Percentiles rank a stretch among this genome's conserved stretches.
Evolutionary conservation across 1,139 yeast genomes (phyloP).

Genomic region (Candida neerlandica): DNA sequence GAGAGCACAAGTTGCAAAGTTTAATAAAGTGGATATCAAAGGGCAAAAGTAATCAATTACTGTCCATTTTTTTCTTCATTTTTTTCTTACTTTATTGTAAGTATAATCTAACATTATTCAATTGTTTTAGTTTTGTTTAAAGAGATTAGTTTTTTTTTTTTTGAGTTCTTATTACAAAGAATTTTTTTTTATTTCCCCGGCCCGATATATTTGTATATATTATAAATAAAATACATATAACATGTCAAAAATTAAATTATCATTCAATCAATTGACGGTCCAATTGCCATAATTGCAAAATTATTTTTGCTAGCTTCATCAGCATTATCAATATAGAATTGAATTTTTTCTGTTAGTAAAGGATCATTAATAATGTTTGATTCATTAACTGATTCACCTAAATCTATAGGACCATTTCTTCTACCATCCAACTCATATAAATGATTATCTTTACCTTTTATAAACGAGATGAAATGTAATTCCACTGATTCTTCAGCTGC

Average conservation of each 20-base stretch:
- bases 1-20: not conserved
- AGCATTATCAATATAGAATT: slow-evolving; percentile 64
- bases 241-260: not conserved
- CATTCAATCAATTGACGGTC: slow-evolving; percentile 50
- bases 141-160: too few relatives aligned
- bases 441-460: slow-evolving; percentile 58
- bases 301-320: slow-evolving; percentile 60
- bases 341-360: slow-evolving; percentile 55
- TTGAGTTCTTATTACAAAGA: too few relatives aligned
- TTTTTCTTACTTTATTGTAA: not conserved
- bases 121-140: too few relatives aligned
- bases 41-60: slow-evolving; percentile 63
- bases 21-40: slow-evolving; percentile 73
- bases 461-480: slow-evolving; percentile 78
- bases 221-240: not conserved
- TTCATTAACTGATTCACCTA: slow-evolving; percentile 43
- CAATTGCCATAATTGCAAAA: slow-evolving; percentile 70
- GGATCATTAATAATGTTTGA: slow-evolving; percentile 54
- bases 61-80: not conserved
- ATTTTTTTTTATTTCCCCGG: too few relatives aligned
- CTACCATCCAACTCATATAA: slow-evolving; percentile 90
- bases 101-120: not conserved
- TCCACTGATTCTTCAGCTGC: slow-evolving; percentile 62
- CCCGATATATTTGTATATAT: too few relatives aligned
- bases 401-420: slow-evolving; percentile 71